Evolutionary conservation across 768 basidiomycete species (phyloP), one percentile per base, ranked within the genome.

Genomic region (Grammothele lineata): DNA sequence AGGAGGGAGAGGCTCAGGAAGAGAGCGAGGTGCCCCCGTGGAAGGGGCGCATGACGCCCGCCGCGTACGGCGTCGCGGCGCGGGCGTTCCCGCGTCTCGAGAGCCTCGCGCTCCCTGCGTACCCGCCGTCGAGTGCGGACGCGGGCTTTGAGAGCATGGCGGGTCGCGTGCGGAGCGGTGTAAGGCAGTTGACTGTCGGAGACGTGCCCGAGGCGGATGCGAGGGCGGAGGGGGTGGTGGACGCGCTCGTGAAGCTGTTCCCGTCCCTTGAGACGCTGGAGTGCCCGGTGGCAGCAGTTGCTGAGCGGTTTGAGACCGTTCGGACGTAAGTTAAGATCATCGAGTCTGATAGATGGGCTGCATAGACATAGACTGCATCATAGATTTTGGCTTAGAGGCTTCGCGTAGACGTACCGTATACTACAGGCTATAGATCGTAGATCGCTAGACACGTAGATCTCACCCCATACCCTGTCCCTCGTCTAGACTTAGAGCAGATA

Each of bases 171-270:
- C n/a, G n/a, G n/a, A n/a, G n/a, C n/a, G n/a, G n/a, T n/a, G n/a
- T n/a, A n/a, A n/a, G n/a, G n/a, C n/a, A n/a, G 17, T 33, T 59
- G 35, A 53, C 57, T 34, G 40, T 61, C 24, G 60, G 60, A 19
- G 57, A 55, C 44, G 51, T 54, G 32, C 50, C 56, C 33, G 40
- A 48, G 32, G 50, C 44, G 7, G 27, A 30, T 7, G 14, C 27
- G 27, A 14, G 14, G 8, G 27, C 27, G 27, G 27, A 7, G 27
- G 27, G 27, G 27, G 33, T 48, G 12, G 43, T 53, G 3, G 33
- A 40, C 17, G 30, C 47, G 10, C 32, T 53, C 21, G 7, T 44
- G 21, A 15, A 27, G n/a, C 30, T 42, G 5, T 53, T 53, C 34
- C 51, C 51, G 17, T 35, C 42, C n/a, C 21, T 53, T n/a, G 22